Base-by-base conservation (phyloP, 2,329 filamentous ascomycete species). In the Furcasterigmium sp. region DNA sequence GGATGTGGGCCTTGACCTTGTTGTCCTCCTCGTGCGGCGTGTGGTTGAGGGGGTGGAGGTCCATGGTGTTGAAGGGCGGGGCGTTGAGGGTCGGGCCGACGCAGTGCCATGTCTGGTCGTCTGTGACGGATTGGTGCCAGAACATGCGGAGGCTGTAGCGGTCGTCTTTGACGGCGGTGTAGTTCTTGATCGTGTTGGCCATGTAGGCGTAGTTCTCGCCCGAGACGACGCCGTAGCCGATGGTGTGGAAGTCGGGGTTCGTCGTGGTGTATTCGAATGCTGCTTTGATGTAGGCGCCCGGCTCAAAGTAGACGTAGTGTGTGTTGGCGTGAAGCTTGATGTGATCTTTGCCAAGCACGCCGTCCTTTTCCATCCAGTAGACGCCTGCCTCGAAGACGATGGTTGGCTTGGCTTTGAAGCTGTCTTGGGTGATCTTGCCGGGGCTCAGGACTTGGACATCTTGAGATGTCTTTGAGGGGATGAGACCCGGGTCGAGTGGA, bases 131-230 rank as follows among this genome's bases (percentile, higher is more conserved):
- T 26, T 53, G 51, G 39, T 54, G 46, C 15, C 56, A 51, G 48
- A 59, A 65, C 56, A 65, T 62, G 8, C 53, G 53, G 10, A 64
- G 48, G 15, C 51, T 55, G 17, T 51, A 51, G 15, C 48, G 45
- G 47, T 64, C 56, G 25, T 50, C 54, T 40, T 60, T 56, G 17
- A 50, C 44, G 44, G 54, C 56, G 18, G 46, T 46, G 48, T 62
- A 65, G 29, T 49, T 44, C 7, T 53, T 26, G 5, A 51, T 52
- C 1, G 54, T 53, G 45, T 65, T 64, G 19, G 63, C 62, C 42
- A 63, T 58, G 46, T 63, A 65, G 6, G 63, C 59, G 41, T 65
- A 65, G 36, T 63, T 54, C 44, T 65, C 63, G 11, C 63, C 63
- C 0, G 61, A 65, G 3, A 65, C 51, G 8, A 65, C 59, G 10